phyloP scores from a whole-genome alignment of 2,329 filamentous ascomycete genomes.

The Colletotrichum salicis region DNA sequence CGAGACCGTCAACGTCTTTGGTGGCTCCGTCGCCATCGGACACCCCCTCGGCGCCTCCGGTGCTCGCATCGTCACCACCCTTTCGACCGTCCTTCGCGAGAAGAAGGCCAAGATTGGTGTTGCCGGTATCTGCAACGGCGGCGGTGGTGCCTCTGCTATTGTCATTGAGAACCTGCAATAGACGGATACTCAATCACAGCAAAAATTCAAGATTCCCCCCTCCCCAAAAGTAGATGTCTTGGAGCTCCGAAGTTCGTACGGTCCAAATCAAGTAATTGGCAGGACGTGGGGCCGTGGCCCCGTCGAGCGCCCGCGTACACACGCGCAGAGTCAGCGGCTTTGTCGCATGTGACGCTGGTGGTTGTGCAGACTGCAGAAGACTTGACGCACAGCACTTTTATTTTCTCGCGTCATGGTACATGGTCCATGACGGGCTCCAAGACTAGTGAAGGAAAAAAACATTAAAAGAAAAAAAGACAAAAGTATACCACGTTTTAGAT shows the following conservation, averaged over 20 bases:
- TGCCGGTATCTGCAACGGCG: constrained; percentile 97
- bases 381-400: background rate
- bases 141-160: constrained; percentile 92
- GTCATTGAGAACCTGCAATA: constrained; percentile 82
- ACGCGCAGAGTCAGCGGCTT: background rate
- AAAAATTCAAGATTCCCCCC: background rate
- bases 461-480: background rate
- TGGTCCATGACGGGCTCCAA: background rate
- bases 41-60: constrained; percentile 95
- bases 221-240: background rate
- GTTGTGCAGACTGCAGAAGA: background rate
- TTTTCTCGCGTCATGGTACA: background rate
- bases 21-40: constrained; percentile 93
- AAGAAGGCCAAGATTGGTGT: constrained; percentile 94
- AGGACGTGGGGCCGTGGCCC: constrained; percentile 9
- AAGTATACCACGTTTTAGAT: constrained; percentile 35
- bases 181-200: background rate
- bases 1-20: constrained; percentile 94
- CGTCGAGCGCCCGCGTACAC: background rate
- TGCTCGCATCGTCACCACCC: constrained; percentile 90
- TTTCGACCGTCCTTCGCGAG: constrained; percentile 87
- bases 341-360: background rate
- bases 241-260: constrained; percentile 25
- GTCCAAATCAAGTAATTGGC: constrained; percentile 4
- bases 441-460: background rate